Evolutionary conservation across 164 flowering plant species (phyloP).

Genomic region (Houttuynia cordata): DNA sequence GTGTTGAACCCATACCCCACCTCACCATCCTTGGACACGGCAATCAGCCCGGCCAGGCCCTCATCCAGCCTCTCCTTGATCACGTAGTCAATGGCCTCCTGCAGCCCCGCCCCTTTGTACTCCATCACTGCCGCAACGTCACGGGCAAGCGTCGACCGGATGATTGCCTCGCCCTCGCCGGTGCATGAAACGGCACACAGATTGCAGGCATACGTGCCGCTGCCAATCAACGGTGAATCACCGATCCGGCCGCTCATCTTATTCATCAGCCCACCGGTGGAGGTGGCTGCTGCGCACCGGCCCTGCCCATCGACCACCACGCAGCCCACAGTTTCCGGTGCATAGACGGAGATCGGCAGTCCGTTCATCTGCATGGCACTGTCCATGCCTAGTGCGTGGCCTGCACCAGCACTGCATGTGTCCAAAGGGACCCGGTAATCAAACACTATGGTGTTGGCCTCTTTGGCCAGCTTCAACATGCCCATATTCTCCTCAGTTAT

Average conservation of each 20-base stretch:
- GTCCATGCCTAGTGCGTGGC: not conserved
- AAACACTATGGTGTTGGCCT: constrained; percentile 77
- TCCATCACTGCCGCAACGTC: constrained; percentile 99
- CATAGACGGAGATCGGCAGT: constrained; percentile 69
- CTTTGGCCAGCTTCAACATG: constrained; percentile 80
- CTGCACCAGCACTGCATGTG: constrained; percentile 41
- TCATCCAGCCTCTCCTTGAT: constrained; percentile 65
- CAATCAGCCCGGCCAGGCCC: constrained; percentile 82
- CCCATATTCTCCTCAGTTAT: constrained; percentile 74
- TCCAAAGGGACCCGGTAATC: constrained; percentile 72
- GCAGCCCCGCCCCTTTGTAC: constrained; percentile 69
- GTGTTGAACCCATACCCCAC: constrained; percentile 80
- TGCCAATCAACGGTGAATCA: constrained; percentile 86
- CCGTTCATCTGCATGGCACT: constrained; percentile 61
- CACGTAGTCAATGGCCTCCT: constrained; percentile 78
- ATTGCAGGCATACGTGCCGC: constrained; percentile 84
- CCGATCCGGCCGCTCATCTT: constrained; percentile 91
- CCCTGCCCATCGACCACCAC: constrained; percentile 84
- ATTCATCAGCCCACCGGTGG: constrained; percentile 96
- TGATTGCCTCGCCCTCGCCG: constrained; percentile 94
- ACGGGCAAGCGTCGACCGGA: constrained; percentile 73
- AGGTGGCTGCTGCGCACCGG: constrained; percentile 87
- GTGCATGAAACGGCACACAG: constrained; percentile 88
- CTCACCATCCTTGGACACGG: constrained; percentile 72
- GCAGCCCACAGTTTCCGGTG: constrained; percentile 95